Conservation (phyloP, 2,329 filamentous ascomycete species). For the Triangularia setosa region DNA sequence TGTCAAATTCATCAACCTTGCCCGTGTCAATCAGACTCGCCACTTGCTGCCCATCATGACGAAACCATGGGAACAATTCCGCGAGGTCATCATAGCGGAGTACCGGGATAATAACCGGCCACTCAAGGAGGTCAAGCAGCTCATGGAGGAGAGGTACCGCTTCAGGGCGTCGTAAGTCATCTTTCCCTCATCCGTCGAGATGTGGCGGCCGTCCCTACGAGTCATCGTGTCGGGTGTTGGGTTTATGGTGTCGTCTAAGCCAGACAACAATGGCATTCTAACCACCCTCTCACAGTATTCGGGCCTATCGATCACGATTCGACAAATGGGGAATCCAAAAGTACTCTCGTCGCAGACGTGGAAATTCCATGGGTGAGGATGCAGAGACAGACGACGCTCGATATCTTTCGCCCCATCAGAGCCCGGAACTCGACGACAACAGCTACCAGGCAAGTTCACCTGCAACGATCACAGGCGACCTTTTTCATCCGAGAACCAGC, state of each 20-base stretch:
- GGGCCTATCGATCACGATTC: slow-evolving; percentile 48
- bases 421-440: background rate
- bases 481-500: background rate
- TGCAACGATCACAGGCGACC: background rate
- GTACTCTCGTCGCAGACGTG: slow-evolving; percentile 38
- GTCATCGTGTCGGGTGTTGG: background rate
- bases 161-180: slow-evolving; percentile 41
- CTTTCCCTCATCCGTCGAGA: background rate
- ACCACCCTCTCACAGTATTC: slow-evolving; percentile 24
- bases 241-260: background rate
- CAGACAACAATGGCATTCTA: background rate
- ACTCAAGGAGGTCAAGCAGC: slow-evolving; percentile 37
- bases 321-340: slow-evolving; percentile 45
- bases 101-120: slow-evolving; percentile 40
- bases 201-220: background rate
- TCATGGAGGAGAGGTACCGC: slow-evolving; percentile 38
- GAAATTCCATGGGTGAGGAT: slow-evolving; percentile 5
- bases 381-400: slow-evolving; percentile 6
- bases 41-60: slow-evolving; percentile 35
- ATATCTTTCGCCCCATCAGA: slow-evolving; percentile 6
- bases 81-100: slow-evolving; percentile 34
- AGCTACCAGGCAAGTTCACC: slow-evolving; percentile 12
- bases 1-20: background rate
- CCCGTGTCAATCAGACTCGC: background rate
- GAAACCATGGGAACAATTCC: slow-evolving; percentile 41